Base-by-base conservation (phyloP, 495 filamentous ascomycete genomes). In the Tuber borchii region DNA sequence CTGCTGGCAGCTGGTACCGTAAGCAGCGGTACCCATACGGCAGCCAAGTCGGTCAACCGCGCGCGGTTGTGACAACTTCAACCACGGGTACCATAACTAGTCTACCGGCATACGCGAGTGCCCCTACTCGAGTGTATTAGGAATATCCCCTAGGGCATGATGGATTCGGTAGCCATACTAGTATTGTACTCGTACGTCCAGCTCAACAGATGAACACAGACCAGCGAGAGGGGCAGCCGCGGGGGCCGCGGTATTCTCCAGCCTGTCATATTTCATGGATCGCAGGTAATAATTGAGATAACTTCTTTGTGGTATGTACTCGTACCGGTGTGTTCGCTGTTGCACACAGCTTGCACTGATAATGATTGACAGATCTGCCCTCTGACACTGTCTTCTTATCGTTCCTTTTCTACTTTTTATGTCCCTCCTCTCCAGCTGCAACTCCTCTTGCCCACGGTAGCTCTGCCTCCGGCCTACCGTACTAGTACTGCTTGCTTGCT, bases 21-120 rank as follows among this genome's bases (percentile, higher is more conserved):
- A n/a, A 20, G 42, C 43, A 26, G 39, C 39, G 39, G 20, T 78
- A 34, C 45, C 71, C 69, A 78, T 61, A 2, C 20, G 22, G 22
- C 20, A 61, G 51, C 51, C 51, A 14, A 12, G 51, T 26, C 9
- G 22, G 51, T 31, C 69, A 79, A 76, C 77, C 78, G 77, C 78
- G 78, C 78, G 78, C 78, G 77, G 65, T 26, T 79, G 72, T 71
- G 71, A 17, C 26, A 26, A 34, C 39, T 31, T 71, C 46, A 46
- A 46, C 40, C 22, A 48, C 48, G 70, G 74, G 61, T 2, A 26
- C 51, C 9, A 22, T 26, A 26, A n/a, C 51, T 20, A 56, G 42
- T 69, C 75, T 69, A 40, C 72, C 73, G n/a, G 43, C 74, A 56
- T 77, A 48, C 74, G 74, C 71, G 65, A 74, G 37, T 6, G 37